Evolutionary conservation across 75 land plant genomes (phyloP).

Genomic region (Pinus taeda): DNA sequence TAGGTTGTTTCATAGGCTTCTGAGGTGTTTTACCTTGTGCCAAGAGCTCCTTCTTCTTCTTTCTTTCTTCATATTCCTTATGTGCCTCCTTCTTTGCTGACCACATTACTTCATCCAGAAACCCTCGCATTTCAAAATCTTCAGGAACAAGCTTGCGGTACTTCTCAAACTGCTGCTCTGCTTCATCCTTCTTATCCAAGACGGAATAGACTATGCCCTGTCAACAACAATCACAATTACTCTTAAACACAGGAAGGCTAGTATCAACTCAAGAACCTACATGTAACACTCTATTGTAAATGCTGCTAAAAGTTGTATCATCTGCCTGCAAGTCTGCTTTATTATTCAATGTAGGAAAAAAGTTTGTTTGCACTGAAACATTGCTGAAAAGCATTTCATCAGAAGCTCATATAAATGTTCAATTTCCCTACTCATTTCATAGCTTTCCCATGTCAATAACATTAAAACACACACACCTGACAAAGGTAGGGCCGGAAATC

Average conservation of each 20-base stretch:
- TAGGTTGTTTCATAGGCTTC: constrained; percentile 1
- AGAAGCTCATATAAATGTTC: background rate
- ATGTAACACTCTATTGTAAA: background rate
- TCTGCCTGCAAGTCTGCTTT: background rate
- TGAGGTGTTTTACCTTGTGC: background rate
- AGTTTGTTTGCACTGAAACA: background rate
- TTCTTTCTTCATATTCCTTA: constrained; percentile 1
- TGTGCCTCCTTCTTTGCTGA: constrained; percentile 39
- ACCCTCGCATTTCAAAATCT: constrained; percentile 62
- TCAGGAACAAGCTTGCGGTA: constrained; percentile 61
- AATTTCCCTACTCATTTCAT: too few relatives aligned
- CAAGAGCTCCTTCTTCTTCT: background rate
- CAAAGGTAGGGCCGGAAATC: constrained; percentile 91
- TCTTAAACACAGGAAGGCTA: too few relatives aligned
- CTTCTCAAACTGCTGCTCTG: constrained; percentile 56
- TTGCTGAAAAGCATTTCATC: background rate
- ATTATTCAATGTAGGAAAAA: background rate
- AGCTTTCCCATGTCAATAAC: background rate
- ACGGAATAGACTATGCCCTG: constrained; percentile 80
- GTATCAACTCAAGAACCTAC: background rate
- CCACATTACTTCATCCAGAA: constrained; percentile 64
- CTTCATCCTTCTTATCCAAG: constrained; percentile 56
- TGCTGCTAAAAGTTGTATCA: background rate
- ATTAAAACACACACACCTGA: constrained; percentile 38
- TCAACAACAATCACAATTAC: background rate